These are phyloP conservation scores for Phytophthora europaea DNA, from an alignment of 352 stramenopile species.

Conservation along the genomic window DNA sequence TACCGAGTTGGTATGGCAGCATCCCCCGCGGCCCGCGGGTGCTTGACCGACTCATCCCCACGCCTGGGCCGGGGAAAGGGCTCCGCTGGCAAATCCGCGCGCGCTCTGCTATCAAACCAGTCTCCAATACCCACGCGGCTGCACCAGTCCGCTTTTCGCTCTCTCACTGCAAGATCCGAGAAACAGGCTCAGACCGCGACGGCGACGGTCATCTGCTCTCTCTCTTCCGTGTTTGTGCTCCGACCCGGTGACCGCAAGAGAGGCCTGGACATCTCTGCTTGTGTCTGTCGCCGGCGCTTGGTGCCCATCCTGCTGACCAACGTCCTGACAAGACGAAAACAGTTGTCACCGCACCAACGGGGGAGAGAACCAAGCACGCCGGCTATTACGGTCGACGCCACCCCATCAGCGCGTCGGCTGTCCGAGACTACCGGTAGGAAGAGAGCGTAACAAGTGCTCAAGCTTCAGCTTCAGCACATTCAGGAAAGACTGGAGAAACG, in stretches of 20 bases:
- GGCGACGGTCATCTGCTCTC: constrained; percentile 14
- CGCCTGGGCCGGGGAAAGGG: constrained; percentile 2
- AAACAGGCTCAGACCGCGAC: constrained; percentile 19
- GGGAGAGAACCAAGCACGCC: constrained; percentile 22
- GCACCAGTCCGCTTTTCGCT: not conserved
- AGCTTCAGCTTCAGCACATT: constrained; percentile 9
- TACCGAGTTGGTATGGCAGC: too few relatives aligned
- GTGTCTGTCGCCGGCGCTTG: not conserved
- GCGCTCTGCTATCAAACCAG: constrained; percentile 10
- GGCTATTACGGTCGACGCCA: not conserved
- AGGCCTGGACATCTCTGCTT: not conserved
- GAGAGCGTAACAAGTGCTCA: not conserved
- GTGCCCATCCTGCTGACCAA: constrained; percentile 22
- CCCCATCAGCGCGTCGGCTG: too few relatives aligned
- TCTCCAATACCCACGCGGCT: constrained; percentile 29
- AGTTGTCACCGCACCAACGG: constrained; percentile 18
- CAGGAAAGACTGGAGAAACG: constrained; percentile 26
- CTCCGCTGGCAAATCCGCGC: constrained; percentile 22
- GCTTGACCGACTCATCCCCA: constrained; percentile 34
- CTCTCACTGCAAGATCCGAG: not conserved
- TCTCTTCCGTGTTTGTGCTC: not conserved
- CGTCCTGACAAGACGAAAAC: constrained; percentile 16
- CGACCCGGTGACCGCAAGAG: not conserved
- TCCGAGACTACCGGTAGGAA: not conserved
- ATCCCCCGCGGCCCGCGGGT: not conserved